phyloP scores from a whole-genome alignment of 2,329 filamentous ascomycete species.

The Endoconidiophora polonica region DNA sequence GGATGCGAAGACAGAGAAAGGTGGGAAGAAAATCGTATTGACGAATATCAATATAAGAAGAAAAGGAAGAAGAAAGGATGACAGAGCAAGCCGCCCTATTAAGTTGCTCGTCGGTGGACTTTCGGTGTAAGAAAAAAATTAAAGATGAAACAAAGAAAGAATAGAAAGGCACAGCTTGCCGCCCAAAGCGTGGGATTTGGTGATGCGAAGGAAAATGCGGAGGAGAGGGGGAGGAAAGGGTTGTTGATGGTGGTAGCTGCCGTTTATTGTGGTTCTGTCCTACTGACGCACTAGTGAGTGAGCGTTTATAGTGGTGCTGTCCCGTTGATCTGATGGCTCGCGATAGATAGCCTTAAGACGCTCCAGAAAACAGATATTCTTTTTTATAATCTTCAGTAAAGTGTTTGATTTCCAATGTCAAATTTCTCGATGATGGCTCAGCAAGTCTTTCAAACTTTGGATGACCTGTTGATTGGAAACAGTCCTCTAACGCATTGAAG shows the following conservation, averaged over 20 bases:
- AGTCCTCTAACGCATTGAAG: too few species aligned
- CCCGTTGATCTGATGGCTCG: too few species aligned
- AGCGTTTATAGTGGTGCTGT: too few species aligned
- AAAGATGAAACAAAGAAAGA: slow-evolving; percentile 1
- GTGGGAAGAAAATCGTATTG: not conserved
- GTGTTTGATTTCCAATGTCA: too few species aligned
- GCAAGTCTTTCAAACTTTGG: too few species aligned
- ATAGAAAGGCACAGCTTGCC: not conserved
- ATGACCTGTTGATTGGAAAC: too few species aligned
- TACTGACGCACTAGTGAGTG: too few species aligned
- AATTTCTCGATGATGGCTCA: too few species aligned
- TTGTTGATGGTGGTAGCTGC: not conserved
- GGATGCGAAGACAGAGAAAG: not conserved
- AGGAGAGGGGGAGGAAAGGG: not conserved
- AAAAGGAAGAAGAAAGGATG: not conserved
- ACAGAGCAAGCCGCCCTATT: not conserved
- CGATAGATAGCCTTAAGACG: too few species aligned
- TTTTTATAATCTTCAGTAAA: too few species aligned
- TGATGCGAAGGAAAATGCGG: not conserved
- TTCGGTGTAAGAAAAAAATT: not conserved
- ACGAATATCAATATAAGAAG: not conserved
- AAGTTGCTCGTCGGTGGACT: not conserved
- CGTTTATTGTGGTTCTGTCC: too few species aligned
- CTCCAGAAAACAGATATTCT: too few species aligned
- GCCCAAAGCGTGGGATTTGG: not conserved